phyloP scores from a whole-genome alignment of 768 basidiomycete genomes.

The Hericium alpestre region DNA sequence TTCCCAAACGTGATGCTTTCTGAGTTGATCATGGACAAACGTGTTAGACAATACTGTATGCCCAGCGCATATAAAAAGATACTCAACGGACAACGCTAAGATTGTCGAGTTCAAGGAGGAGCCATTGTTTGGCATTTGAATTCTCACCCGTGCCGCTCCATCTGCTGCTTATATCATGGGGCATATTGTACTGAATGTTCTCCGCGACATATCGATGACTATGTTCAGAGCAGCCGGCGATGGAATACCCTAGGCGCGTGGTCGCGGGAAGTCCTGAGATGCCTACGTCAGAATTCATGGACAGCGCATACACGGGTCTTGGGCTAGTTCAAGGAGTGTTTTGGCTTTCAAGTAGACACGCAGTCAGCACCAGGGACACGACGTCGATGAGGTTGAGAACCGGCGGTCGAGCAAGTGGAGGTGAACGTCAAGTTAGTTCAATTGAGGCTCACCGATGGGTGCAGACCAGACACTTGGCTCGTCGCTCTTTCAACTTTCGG shows the following conservation, averaged over 20 bases:
- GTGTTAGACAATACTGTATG: no score
- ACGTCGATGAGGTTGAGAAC: no score
- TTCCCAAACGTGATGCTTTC: conserved; percentile 76
- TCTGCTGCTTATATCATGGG: conserved; percentile 54
- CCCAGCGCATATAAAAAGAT: neutral
- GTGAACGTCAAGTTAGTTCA: no score
- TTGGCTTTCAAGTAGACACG: no score
- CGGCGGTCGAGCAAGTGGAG: no score
- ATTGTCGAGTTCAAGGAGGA: conserved; percentile 52
- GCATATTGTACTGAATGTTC: conserved; percentile 57
- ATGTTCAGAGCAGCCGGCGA: conserved; percentile 57
- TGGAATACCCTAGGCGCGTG: conserved; percentile 14
- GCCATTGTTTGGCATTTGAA: conserved; percentile 54
- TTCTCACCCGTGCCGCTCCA: conserved; percentile 65
- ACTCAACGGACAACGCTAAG: conserved; percentile 58
- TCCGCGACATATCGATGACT: conserved; percentile 60
- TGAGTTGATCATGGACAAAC: conserved; percentile 16
- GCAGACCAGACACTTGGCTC: no score
- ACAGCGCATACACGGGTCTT: neutral
- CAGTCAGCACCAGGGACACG: no score
- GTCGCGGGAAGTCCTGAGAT: neutral
- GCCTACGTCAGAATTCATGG: neutral
- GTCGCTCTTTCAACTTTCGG: no score
- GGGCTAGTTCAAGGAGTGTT: no score
- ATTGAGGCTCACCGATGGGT: no score